These are phyloP conservation scores for Enteropsectra breve DNA, from an alignment of 371 early-diverging fungal species.

Conservation along the genomic window DNA sequence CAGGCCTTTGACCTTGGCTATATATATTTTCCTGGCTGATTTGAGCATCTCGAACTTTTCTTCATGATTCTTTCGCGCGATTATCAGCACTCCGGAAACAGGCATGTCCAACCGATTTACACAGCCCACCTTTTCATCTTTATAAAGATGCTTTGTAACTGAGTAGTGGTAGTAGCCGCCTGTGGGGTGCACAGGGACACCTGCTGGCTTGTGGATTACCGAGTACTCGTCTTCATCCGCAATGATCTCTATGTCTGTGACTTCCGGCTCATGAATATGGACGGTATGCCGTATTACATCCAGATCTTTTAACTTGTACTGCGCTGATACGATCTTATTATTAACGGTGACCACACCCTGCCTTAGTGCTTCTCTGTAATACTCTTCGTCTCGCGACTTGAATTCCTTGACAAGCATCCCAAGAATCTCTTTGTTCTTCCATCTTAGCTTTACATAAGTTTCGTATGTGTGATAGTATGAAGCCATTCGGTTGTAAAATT, in stretches of 20 bases:
- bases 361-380: slow-evolving; percentile 55
- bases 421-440: slow-evolving; percentile 51
- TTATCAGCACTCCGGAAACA: slow-evolving; percentile 60
- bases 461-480: slow-evolving; percentile 51
- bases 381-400: slow-evolving; percentile 42
- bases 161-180: slow-evolving; percentile 57
- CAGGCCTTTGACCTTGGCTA: slow-evolving; percentile 56
- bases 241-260: slow-evolving; percentile 49
- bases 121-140: slow-evolving; percentile 40
- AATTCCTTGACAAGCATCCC: slow-evolving; percentile 57
- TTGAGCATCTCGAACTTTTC: slow-evolving; percentile 44
- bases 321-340: slow-evolving; percentile 26
- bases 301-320: slow-evolving; percentile 42
- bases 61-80: slow-evolving; percentile 46
- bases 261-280: slow-evolving; percentile 58
- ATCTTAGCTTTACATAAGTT: slow-evolving; percentile 58
- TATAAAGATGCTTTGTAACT: slow-evolving; percentile 45
- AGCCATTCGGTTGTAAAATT: background rate
- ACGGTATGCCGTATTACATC: slow-evolving; percentile 59
- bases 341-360: slow-evolving; percentile 59
- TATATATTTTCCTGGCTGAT: slow-evolving; percentile 56
- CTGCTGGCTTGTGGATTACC: slow-evolving; percentile 60
- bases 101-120: slow-evolving; percentile 61
- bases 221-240: slow-evolving; percentile 46
- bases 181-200: slow-evolving; percentile 61